Percentiles rank a stretch among this genome's conserved stretches.
phyloP scores from a whole-genome alignment of 306 rosid species.

The Senna tora region DNA sequence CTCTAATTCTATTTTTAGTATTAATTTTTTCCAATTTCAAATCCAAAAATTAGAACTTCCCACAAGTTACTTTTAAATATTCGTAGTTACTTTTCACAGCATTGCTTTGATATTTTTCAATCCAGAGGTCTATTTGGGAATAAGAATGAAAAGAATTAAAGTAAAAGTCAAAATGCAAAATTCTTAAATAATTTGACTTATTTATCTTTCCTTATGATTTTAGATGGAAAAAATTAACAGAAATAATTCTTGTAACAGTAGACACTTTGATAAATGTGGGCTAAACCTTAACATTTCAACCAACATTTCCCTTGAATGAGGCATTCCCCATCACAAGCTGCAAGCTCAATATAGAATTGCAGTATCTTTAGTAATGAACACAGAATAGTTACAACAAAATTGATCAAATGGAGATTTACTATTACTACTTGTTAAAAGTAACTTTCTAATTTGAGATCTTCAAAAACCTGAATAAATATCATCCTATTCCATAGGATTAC shows the following conservation, averaged over 20 bases:
- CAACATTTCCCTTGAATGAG: background rate
- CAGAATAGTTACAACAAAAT: background rate
- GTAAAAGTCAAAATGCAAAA: no score
- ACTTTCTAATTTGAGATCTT: background rate
- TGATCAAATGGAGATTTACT: slow-evolving; percentile 6
- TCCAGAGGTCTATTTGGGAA: no score
- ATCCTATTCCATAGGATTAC: background rate
- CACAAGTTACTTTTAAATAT: background rate
- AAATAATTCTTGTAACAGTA: no score
- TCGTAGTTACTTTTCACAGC: background rate
- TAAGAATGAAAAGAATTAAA: no score
- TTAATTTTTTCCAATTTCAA: no score
- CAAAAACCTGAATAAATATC: background rate
- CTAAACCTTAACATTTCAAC: background rate
- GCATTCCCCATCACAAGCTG: background rate
- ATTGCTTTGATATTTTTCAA: background rate
- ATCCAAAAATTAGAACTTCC: no score
- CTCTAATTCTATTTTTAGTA: no score
- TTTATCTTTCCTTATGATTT: no score
- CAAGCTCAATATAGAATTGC: background rate
- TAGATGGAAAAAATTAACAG: no score
- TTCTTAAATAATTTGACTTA: no score
- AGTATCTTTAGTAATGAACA: background rate
- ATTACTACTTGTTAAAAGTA: background rate
- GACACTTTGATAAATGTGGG: no score